Percentiles rank a stretch among this genome's conserved stretches.
These are phyloP conservation scores for Crithidia bombi DNA, from an alignment of 208 protist genomes.

Conservation along the genomic window DNA sequence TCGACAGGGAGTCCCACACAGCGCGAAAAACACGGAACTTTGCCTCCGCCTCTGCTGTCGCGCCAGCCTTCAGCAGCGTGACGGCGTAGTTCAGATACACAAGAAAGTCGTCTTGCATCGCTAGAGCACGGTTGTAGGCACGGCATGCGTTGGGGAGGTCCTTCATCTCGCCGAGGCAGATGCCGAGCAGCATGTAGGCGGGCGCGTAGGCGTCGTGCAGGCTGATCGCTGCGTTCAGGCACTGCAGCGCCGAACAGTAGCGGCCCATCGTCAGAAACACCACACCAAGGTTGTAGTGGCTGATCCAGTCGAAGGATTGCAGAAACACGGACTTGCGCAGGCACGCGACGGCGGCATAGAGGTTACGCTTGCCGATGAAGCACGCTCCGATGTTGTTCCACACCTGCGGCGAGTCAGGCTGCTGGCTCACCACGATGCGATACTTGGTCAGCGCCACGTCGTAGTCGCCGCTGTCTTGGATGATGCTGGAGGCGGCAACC, in stretches of 20 bases:
- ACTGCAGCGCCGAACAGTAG: conserved; percentile 96
- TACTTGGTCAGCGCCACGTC: conserved; percentile 97
- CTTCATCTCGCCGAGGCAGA: conserved; percentile 93
- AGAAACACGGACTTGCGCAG: conserved; percentile 94
- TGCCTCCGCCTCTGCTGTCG: conserved; percentile 36
- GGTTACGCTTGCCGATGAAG: conserved; percentile 95
- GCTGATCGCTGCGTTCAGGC: conserved; percentile 92
- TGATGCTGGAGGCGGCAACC: conserved; percentile 93
- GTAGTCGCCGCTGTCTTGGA: conserved; percentile 95
- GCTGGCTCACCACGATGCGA: conserved; percentile 83
- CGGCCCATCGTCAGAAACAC: conserved; percentile 91
- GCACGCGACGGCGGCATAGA: conserved; percentile 94
- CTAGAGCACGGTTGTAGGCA: conserved; percentile 92
- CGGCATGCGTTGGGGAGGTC: conserved; percentile 94
- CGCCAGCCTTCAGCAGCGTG: conserved; percentile 76
- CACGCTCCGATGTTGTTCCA: conserved; percentile 99
- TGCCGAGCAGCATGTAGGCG: conserved; percentile 94
- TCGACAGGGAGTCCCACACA: conserved; percentile 40
- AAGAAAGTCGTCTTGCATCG: conserved; percentile 84
- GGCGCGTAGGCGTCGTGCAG: conserved; percentile 81
- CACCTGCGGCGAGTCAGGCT: conserved; percentile 93
- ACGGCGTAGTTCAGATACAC: conserved; percentile 94
- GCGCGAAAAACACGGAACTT: conserved; percentile 60
- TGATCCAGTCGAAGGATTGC: conserved; percentile 96
- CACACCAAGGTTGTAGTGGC: conserved; percentile 95